Base-by-base conservation (phyloP, 495 filamentous ascomycete species). In the Aspergillus ostianus region DNA sequence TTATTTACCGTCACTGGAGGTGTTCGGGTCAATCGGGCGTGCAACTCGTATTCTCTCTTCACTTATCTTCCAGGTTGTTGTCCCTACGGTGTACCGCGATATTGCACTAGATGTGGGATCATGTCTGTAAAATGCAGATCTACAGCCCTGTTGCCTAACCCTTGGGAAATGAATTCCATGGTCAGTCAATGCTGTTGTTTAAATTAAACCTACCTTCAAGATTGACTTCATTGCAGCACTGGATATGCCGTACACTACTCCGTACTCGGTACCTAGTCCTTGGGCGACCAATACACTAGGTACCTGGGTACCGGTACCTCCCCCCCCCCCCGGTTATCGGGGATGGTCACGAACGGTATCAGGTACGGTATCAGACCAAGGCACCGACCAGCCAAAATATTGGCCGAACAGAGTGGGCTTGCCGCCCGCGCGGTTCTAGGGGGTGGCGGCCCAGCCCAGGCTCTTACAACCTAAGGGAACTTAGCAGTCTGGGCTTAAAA, bases 351-450 rank as follows among this genome's bases (percentile, higher is more conserved):
- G 32, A 51, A 57, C 46, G 26, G 55, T 64, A 61, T 51, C 62
- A 64, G 62, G 62, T 64, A 64, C 62, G 26, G 62, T 64, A 61
- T 48, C 27, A 55, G 50, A 27, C 53, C 17, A 53, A 59, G 60
- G 60, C 55, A 62, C 50, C 59, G 48, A 60, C 50, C 55, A 62
- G 55, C 60, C 6, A 58, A 63, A 58, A 58, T 58, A 58, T 57
- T 63, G 60, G 56, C 56, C 51, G 55, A 66, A 32, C 36, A 15
- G 36, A 64, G 61, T 64, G 62, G 65, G 64, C 60, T 62, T 60
- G 62, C 68, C 67, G 58, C 63, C 63, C 60, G 65, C 64, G 64
- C 68, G 66, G 66, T 70, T 73, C 68, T 69, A 73, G 71, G 73
- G 73, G 73, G 72, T 73, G 72, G 70, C 70, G 70, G 64, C 62